Conservation (phyloP, 2,329 filamentous ascomycete species). For the Diaporthe ilicicola region DNA sequence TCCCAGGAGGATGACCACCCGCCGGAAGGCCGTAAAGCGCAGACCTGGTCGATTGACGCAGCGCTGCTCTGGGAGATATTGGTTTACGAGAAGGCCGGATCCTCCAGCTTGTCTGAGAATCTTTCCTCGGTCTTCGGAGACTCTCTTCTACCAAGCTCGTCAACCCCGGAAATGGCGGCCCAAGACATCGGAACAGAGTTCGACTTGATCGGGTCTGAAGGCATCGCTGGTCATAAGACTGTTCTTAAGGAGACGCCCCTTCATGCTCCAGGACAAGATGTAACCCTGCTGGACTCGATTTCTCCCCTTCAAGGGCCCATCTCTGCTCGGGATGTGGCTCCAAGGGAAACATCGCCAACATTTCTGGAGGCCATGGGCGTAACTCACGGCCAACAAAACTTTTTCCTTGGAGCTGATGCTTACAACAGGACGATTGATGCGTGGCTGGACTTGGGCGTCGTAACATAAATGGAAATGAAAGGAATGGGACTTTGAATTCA, state of each 20-base stretch:
- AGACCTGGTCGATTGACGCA: slow-evolving; percentile 1
- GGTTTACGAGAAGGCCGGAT: background rate
- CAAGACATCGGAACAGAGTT: background rate
- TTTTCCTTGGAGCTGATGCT: background rate
- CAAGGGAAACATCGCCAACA: background rate
- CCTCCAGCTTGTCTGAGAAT: background rate
- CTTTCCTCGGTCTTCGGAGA: background rate
- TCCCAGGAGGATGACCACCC: background rate
- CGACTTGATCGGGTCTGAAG: background rate
- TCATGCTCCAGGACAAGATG: background rate
- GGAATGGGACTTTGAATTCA: background rate
- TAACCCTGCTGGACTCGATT: background rate
- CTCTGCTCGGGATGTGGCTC: background rate
- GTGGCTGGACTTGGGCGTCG: background rate
- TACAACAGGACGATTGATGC: background rate
- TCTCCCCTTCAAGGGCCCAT: background rate
- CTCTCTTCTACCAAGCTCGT: background rate
- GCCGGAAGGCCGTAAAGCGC: background rate
- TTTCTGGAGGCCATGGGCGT: background rate
- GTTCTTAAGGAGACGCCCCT: background rate
- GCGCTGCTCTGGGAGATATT: slow-evolving; percentile 3
- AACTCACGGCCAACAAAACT: background rate
- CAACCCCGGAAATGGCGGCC: background rate
- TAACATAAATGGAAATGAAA: background rate
- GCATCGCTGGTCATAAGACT: background rate